A percentile compares a stretch with the other conserved stretches of the same genome.
These are phyloP conservation scores for Stemphylium beticola DNA, from an alignment of 2,329 filamentous ascomycete genomes.

Conservation along the genomic window DNA sequence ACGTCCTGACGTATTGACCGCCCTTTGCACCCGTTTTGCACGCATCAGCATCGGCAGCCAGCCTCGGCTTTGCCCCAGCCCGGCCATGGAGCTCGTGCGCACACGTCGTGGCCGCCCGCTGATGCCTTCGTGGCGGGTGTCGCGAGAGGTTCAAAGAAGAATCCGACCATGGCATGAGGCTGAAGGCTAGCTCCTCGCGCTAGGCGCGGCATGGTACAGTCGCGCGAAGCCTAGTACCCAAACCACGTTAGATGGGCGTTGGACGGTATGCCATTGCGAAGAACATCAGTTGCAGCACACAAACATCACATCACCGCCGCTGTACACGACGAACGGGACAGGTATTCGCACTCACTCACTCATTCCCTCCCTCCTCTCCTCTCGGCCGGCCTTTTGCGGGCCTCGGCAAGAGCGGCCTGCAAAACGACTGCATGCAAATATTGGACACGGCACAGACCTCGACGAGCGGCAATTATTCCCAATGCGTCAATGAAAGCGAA, in stretches of 20 bases:
- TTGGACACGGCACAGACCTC: conserved; percentile 43
- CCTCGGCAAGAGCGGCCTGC: conserved; percentile 30
- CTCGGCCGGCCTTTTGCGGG: conserved; percentile 17
- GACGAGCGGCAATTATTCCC: conserved; percentile 36
- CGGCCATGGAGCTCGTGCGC: background rate
- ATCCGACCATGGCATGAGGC: conserved; percentile 36
- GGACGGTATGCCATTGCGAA: conserved; percentile 5
- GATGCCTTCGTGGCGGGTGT: conserved; percentile 16
- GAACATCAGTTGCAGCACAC: too few species aligned
- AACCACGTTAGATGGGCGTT: conserved; percentile 26
- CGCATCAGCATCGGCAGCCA: conserved; percentile 2
- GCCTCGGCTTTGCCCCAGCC: background rate
- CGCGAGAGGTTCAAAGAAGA: conserved; percentile 32
- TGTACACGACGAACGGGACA: background rate
- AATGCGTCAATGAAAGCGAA: conserved; percentile 32
- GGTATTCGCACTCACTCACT: background rate
- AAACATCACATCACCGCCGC: background rate
- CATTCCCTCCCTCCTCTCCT: conserved; percentile 7
- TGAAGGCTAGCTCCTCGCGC: conserved; percentile 35
- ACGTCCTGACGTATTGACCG: conserved; percentile 13
- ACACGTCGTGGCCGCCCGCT: conserved; percentile 2
- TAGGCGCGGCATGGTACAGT: conserved; percentile 33
- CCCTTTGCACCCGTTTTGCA: conserved; percentile 15
- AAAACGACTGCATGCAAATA: conserved; percentile 42
- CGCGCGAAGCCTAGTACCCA: conserved; percentile 29